Evolutionary conservation across 805 yeast genomes (phyloP).

Genomic region (Barnettozyma populi): DNA sequence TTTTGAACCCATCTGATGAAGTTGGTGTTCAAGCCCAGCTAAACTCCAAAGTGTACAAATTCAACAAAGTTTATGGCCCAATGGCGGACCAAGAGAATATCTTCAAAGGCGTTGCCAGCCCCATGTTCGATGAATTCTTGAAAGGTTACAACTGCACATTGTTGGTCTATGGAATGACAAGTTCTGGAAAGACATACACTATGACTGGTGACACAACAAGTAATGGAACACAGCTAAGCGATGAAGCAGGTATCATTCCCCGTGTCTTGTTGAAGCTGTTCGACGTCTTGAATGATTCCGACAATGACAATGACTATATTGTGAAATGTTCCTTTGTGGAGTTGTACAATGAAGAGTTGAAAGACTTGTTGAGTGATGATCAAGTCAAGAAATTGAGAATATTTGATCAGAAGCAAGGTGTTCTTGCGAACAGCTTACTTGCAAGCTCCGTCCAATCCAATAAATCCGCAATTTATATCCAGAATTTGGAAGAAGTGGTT

Average conservation of each 20-base stretch:
- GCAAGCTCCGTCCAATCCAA: slow-evolving; percentile 8
- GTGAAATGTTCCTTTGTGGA: slow-evolving; percentile 81
- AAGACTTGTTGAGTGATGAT: slow-evolving; percentile 52
- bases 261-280: slow-evolving; percentile 55
- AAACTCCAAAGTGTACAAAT: slow-evolving; percentile 53
- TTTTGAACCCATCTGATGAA: slow-evolving; percentile 38
- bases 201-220: slow-evolving; percentile 62
- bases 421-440: neutral
- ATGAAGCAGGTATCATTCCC: slow-evolving; percentile 65
- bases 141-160: slow-evolving; percentile 77
- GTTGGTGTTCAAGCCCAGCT: slow-evolving; percentile 35
- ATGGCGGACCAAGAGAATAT: slow-evolving; percentile 66
- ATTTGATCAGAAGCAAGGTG: slow-evolving; percentile 35
- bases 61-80: slow-evolving; percentile 81
- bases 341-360: slow-evolving; percentile 79
- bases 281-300: slow-evolving; percentile 36
- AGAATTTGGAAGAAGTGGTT: slow-evolving; percentile 58
- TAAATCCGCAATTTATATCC: slow-evolving; percentile 42
- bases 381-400: slow-evolving; percentile 47
- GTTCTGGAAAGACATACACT: slow-evolving; percentile 81
- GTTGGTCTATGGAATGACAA: slow-evolving; percentile 88
- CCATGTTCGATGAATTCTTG: slow-evolving; percentile 60
- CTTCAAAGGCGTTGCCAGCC: slow-evolving; percentile 62
- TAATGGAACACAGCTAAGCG: slow-evolving; percentile 30
- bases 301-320: slow-evolving; percentile 43